Evolutionary conservation across 345 rosid species (phyloP).

Genomic region (Murraya koenigii): DNA sequence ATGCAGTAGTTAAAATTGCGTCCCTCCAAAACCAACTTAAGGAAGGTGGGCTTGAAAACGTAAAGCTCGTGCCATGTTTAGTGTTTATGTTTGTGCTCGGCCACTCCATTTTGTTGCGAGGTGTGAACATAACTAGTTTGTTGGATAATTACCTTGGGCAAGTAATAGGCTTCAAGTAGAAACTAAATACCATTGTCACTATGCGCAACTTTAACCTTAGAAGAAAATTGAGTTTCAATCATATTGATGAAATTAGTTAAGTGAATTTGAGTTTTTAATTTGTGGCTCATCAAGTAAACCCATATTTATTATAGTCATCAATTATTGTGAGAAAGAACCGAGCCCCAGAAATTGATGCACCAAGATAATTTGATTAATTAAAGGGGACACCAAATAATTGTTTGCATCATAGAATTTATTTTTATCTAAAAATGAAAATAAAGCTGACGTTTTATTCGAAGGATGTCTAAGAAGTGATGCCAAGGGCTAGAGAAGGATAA

Average conservation of each 20-base stretch:
- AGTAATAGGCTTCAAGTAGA: too few relatives aligned
- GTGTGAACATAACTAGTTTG: background rate
- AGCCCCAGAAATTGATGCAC: background rate
- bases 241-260: background rate
- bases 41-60: background rate
- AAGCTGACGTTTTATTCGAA: too few relatives aligned
- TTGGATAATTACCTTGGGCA: background rate
- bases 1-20: background rate
- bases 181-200: background rate
- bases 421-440: too few relatives aligned
- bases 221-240: too few relatives aligned
- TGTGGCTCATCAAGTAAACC: background rate
- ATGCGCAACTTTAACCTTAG: background rate
- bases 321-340: background rate
- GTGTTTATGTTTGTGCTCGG: background rate
- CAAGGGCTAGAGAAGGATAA: background rate
- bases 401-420: too few relatives aligned
- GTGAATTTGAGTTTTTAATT: background rate
- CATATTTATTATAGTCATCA: background rate
- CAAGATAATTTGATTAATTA: too few relatives aligned
- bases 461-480: background rate
- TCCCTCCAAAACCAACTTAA: background rate
- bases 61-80: background rate
- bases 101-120: background rate
- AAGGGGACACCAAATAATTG: background rate